phyloP scores from a whole-genome alignment of 768 basidiomycete genomes.

The Gyrodon lividus region DNA sequence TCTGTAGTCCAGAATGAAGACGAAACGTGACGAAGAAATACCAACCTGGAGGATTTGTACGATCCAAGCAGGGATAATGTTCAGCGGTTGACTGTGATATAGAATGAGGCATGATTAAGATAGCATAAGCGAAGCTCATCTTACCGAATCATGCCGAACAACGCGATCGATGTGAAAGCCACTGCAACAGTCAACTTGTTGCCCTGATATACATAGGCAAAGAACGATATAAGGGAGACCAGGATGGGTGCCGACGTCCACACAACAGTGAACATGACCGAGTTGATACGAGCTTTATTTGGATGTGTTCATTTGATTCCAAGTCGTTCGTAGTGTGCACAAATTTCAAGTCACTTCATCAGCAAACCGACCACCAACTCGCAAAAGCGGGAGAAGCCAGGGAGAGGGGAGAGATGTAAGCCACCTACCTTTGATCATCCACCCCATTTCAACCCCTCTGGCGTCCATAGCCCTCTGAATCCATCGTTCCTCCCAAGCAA shows the following conservation, averaged over 20 bases:
- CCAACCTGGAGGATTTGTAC: conserved; percentile 67
- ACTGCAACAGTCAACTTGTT: conserved; percentile 73
- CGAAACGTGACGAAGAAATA: background rate
- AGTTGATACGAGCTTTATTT: conserved; percentile 62
- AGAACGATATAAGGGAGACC: conserved; percentile 80
- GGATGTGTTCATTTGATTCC: background rate
- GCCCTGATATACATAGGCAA: conserved; percentile 66
- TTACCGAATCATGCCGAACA: conserved; percentile 84
- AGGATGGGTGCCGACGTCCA: conserved; percentile 79
- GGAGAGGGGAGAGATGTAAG: conserved; percentile 54
- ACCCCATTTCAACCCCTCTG: conserved; percentile 67
- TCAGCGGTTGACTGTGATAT: conserved; percentile 56
- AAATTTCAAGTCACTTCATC: conserved; percentile 3
- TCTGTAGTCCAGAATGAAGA: too few relatives aligned
- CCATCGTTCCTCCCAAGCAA: conserved; percentile 45
- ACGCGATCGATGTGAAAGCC: conserved; percentile 86
- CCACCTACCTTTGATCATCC: conserved; percentile 67
- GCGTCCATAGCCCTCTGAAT: conserved; percentile 43
- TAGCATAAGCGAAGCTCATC: background rate
- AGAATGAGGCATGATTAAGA: background rate
- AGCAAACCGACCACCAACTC: conserved; percentile 68
- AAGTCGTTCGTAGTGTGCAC: background rate
- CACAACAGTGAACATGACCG: conserved; percentile 64
- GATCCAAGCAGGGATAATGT: conserved; percentile 77
- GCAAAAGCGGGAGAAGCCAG: too few relatives aligned